Evolutionary conservation across 345 rosid genomes (phyloP).

Genomic region (Linum trigynum): DNA sequence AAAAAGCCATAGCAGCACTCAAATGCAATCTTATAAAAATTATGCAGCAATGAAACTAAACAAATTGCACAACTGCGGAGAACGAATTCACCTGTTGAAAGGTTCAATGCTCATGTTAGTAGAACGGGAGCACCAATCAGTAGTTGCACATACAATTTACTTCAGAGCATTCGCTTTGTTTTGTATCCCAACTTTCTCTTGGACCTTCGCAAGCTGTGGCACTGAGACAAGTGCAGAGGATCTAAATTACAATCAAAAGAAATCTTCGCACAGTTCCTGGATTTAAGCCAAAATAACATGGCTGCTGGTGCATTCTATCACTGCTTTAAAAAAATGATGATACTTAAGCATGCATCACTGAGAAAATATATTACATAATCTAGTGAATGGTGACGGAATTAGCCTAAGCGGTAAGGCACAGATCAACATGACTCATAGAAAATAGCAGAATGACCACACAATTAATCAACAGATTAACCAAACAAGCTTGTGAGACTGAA

Average conservation of each 20-base stretch:
- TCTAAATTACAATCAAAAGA: neutral
- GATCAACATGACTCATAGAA: too few species aligned
- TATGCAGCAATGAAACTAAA: too few species aligned
- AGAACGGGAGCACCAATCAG: neutral
- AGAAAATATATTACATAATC: neutral
- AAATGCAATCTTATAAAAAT: neutral
- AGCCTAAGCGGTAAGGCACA: too few species aligned
- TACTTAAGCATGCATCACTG: neutral
- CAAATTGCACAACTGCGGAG: neutral
- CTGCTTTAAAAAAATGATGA: neutral
- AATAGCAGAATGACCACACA: too few species aligned
- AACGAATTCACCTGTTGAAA: slow-evolving; percentile 28
- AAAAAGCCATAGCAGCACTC: neutral
- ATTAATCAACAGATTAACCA: too few species aligned
- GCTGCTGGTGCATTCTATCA: neutral
- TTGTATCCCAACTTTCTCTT: neutral
- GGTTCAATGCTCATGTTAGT: slow-evolving; percentile 36
- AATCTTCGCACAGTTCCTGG: neutral
- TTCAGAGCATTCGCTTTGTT: neutral
- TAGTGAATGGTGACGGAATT: neutral
- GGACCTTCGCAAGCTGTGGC: neutral
- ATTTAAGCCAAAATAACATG: too few species aligned
- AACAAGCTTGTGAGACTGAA: too few species aligned
- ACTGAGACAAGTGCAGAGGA: neutral
- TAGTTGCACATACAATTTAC: neutral